These are phyloP conservation scores for Schizophyllum amplum DNA, from an alignment of 1,284 basidiomycete genomes.

Conservation along the genomic window DNA sequence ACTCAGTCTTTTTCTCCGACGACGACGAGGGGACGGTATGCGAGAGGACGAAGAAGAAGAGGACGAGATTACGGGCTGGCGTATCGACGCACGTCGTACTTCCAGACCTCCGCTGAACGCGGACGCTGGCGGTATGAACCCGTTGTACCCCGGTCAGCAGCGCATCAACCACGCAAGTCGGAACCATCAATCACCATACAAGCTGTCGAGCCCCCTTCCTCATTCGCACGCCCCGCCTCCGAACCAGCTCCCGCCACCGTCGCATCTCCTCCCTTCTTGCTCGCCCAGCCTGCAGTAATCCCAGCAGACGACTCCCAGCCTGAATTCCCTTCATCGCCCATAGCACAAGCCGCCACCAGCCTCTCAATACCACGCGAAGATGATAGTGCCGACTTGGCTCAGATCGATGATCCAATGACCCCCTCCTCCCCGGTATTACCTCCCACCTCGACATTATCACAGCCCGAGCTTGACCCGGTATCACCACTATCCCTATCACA, in stretches of 20 bases:
- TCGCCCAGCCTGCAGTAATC: not conserved
- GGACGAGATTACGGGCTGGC: not conserved
- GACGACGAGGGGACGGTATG: not conserved
- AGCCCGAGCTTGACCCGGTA: not conserved
- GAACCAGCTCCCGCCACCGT: not conserved
- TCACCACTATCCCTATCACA: not conserved
- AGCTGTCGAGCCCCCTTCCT: not conserved
- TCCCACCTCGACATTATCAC: not conserved
- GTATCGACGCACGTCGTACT: not conserved
- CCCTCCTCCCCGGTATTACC: not conserved
- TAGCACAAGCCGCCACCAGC: not conserved
- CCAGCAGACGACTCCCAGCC: not conserved
- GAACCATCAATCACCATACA: not conserved
- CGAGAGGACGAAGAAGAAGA: not conserved
- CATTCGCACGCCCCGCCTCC: not conserved
- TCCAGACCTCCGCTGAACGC: not conserved
- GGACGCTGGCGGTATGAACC: not conserved
- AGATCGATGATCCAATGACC: not conserved
- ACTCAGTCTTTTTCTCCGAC: not conserved
- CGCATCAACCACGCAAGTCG: not conserved
- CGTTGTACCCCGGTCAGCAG: not conserved
- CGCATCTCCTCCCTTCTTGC: not conserved
- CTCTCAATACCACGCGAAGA: not conserved
- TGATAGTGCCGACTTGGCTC: not conserved
- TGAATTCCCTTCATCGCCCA: not conserved